Evolutionary conservation across 352 stramenopile genomes (phyloP).

Genomic region (Phytopythium mirpurense): DNA sequence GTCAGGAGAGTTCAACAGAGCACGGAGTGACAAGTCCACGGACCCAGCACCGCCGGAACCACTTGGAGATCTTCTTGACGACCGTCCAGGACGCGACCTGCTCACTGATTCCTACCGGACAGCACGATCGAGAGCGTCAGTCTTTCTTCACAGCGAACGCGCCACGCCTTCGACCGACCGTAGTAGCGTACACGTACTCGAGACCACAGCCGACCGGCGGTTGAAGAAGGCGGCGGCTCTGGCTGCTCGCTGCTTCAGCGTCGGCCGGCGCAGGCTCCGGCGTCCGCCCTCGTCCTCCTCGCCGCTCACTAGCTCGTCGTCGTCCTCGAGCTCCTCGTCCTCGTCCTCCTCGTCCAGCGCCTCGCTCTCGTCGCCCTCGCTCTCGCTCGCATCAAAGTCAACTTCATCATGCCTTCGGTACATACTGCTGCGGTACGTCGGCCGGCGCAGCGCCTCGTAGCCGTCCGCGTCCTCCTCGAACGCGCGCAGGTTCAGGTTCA

Average conservation of each 20-base stretch:
- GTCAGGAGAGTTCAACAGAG: too few relatives aligned
- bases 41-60: slow-evolving; percentile 37
- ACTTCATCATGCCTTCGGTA: slow-evolving; percentile 8
- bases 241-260: slow-evolving; percentile 26
- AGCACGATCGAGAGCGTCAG: background rate
- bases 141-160: too few relatives aligned
- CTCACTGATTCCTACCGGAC: slow-evolving; percentile 5
- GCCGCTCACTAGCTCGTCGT: slow-evolving; percentile 18
- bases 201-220: background rate
- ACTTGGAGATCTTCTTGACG: slow-evolving; percentile 21
- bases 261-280: slow-evolving; percentile 11
- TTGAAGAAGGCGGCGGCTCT: slow-evolving; percentile 29
- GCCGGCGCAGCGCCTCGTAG: slow-evolving; percentile 13
- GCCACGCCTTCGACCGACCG: too few relatives aligned
- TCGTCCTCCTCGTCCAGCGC: slow-evolving; percentile 26
- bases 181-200: background rate
- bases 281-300: slow-evolving; percentile 20
- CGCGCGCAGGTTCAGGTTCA: slow-evolving; percentile 40
- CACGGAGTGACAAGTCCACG: background rate
- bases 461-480: slow-evolving; percentile 36
- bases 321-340: slow-evolving; percentile 33
- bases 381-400: slow-evolving; percentile 13
- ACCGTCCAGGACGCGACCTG: slow-evolving; percentile 12
- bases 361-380: slow-evolving; percentile 20
- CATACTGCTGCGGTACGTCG: slow-evolving; percentile 7